These are phyloP conservation scores for Aspergillus ochraceus DNA, from an alignment of 2,329 filamentous ascomycete species.

Conservation along the genomic window DNA sequence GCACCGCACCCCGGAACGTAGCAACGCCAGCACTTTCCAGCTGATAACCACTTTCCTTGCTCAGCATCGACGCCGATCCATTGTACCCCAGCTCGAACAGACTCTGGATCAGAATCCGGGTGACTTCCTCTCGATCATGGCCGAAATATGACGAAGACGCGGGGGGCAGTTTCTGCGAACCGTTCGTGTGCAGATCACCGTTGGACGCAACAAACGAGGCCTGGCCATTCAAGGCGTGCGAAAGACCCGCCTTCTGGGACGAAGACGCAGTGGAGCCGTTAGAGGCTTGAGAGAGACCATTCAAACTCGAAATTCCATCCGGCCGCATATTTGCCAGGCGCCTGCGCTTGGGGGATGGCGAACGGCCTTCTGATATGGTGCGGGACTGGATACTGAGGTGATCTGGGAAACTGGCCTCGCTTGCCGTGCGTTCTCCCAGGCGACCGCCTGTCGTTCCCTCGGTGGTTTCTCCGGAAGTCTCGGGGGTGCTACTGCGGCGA, in stretches of 20 bases:
- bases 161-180: constrained; percentile 34
- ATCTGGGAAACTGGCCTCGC: constrained; percentile 27
- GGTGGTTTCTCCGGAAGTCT: constrained; percentile 20
- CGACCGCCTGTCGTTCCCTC: constrained; percentile 23
- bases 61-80: constrained; percentile 71
- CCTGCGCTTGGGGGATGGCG: constrained; percentile 57
- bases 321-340: constrained; percentile 63
- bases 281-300: constrained; percentile 56
- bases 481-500: constrained; percentile 32
- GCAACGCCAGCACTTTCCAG: constrained; percentile 84
- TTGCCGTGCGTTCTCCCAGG: constrained; percentile 25
- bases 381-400: constrained; percentile 22
- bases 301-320: constrained; percentile 57
- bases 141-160: constrained; percentile 65
- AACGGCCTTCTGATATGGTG: constrained; percentile 31
- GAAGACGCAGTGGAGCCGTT: constrained; percentile 55
- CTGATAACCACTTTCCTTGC: constrained; percentile 79
- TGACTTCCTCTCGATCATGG: constrained; percentile 90
- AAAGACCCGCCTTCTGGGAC: constrained; percentile 51
- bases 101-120: constrained; percentile 87
- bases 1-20: constrained; percentile 77
- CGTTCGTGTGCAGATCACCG: constrained; percentile 41
- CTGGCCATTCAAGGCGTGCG: constrained; percentile 57
- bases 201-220: constrained; percentile 38
- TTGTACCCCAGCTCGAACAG: constrained; percentile 85